phyloP scores from a whole-genome alignment of 1,284 basidiomycete species.

The Trichosporon inkin region DNA sequence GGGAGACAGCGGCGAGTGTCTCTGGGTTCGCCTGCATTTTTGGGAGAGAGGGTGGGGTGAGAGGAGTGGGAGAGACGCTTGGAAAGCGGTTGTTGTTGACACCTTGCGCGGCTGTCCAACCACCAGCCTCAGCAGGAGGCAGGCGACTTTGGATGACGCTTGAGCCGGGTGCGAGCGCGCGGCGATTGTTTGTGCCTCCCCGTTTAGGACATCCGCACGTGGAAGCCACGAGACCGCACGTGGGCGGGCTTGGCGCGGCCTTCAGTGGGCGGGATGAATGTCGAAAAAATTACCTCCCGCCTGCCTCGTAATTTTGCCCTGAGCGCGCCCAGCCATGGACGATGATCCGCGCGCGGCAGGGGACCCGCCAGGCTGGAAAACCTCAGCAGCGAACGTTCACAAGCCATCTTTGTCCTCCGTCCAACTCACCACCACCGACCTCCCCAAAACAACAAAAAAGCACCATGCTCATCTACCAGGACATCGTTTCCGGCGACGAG shows the following conservation, averaged over 20 bases:
- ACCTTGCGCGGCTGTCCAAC: neutral
- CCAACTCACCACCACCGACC: constrained; percentile 9
- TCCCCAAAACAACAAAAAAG: constrained; percentile 20
- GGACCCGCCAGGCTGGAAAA: constrained; percentile 1
- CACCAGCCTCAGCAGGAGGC: constrained; percentile 1
- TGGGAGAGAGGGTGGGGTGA: constrained; percentile 5
- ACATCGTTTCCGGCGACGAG: constrained; percentile 75
- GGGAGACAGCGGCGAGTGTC: constrained; percentile 40
- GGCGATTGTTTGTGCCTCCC: neutral
- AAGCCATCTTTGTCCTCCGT: constrained; percentile 6
- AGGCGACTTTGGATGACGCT: constrained; percentile 9
- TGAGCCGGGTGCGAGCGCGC: neutral
- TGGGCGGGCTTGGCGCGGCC: neutral
- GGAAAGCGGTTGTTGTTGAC: constrained; percentile 3
- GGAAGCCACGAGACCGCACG: neutral
- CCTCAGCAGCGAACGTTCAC: neutral
- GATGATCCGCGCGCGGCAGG: constrained; percentile 3
- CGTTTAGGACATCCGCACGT: neutral
- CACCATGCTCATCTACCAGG: constrained; percentile 48
- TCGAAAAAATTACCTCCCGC: constrained; percentile 2
- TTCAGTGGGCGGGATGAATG: neutral
- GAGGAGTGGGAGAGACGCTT: neutral
- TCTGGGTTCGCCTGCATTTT: constrained; percentile 45
- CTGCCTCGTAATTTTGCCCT: constrained; percentile 2
- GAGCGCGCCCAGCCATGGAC: neutral